Percentiles rank a stretch among this genome's conserved stretches.
Conservation (phyloP, 169 alveolate genomes). For the Plasmodium vivax region DNA sequence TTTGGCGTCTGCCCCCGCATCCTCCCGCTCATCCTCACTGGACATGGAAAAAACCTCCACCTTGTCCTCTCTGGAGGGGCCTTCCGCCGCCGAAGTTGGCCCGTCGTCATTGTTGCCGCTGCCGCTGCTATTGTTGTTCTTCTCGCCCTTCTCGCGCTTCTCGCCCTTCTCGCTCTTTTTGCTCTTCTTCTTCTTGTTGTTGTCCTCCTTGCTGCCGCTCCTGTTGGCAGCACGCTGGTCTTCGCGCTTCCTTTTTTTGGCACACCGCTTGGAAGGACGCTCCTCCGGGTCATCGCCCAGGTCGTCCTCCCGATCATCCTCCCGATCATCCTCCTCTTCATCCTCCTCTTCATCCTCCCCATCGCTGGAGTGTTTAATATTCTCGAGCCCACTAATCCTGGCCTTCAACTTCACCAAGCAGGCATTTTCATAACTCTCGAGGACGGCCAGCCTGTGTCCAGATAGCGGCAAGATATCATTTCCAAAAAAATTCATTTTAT, state of each 20-base stretch:
- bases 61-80: conserved; percentile 3
- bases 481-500: conserved; percentile 19
- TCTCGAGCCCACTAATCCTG: conserved; percentile 27
- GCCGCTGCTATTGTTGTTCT: not conserved
- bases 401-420: conserved; percentile 17
- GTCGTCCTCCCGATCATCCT: not conserved
- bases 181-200: not conserved
- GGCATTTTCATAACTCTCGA: conserved; percentile 48
- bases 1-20: not conserved
- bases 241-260: conserved; percentile 7
- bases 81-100: not conserved
- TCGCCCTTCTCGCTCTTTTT: not conserved
- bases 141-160: not conserved
- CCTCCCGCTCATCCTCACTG: conserved; percentile 24
- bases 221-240: not conserved
- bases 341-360: not conserved
- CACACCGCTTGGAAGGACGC: not conserved
- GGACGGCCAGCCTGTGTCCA: not conserved
- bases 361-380: conserved; percentile 1
- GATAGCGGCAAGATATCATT: conserved; percentile 44
- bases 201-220: not conserved
- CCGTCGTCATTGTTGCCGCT: no score
- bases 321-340: not conserved
- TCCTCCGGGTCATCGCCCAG: not conserved
- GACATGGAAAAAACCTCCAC: conserved; percentile 49